Conservation (phyloP, 108 stramenopile genomes). For the Stephanodiscus minutulus region DNA sequence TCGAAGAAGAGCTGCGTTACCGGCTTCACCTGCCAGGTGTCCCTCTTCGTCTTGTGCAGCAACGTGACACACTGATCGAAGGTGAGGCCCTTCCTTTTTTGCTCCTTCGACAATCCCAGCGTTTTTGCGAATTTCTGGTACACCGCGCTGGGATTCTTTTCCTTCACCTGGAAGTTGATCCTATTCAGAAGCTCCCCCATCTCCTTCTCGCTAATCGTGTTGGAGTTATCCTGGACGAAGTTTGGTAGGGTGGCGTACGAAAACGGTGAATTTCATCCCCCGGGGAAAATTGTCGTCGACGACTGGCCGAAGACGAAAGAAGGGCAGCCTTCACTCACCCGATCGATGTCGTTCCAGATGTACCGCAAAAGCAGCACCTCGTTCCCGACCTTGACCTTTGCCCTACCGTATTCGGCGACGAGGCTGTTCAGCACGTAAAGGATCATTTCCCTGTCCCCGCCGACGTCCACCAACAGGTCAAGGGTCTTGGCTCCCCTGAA, state of each 20-base stretch:
- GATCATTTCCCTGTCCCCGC: slow-evolving; percentile 63
- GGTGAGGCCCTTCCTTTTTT: slow-evolving; percentile 64
- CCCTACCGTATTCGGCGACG: slow-evolving; percentile 57
- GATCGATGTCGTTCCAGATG: slow-evolving; percentile 42
- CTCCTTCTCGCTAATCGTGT: slow-evolving; percentile 61
- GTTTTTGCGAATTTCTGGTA: slow-evolving; percentile 75
- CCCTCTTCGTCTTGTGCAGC: slow-evolving; percentile 82
- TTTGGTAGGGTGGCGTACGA: not conserved
- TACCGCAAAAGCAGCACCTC: slow-evolving; percentile 62
- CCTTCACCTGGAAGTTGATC: slow-evolving; percentile 49
- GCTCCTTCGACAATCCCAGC: slow-evolving; percentile 62
- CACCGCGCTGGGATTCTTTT: slow-evolving; percentile 35
- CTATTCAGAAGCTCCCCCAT: slow-evolving; percentile 50
- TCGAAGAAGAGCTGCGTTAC: slow-evolving; percentile 42
- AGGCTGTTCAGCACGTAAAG: slow-evolving; percentile 66
- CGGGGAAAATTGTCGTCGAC: not conserved
- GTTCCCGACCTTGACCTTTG: slow-evolving; percentile 69
- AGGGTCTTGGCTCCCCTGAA: slow-evolving; percentile 81
- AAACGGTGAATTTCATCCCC: not conserved
- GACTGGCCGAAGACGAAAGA: not conserved
- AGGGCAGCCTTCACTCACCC: not conserved
- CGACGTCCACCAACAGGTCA: slow-evolving; percentile 70
- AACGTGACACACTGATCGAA: slow-evolving; percentile 85
- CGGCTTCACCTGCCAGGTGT: slow-evolving; percentile 84
- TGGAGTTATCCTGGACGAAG: slow-evolving; percentile 57